Conservation (phyloP, 192 early-diverging fungal genomes). For the Diversispora epigaea region DNA sequence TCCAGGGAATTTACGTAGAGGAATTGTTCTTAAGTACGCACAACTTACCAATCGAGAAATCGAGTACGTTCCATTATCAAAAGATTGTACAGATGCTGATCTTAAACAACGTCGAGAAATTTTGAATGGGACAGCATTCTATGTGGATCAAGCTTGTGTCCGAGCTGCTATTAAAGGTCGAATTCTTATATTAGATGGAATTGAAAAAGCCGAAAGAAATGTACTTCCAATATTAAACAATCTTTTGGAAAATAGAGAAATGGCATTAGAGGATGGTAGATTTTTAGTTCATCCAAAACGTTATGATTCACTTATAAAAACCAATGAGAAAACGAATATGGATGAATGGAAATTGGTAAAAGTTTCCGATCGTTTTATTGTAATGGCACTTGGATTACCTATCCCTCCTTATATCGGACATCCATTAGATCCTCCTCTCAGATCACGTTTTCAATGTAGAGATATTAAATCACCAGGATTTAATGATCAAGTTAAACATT, state of each 20-base stretch:
- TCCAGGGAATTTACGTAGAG: constrained; percentile 66
- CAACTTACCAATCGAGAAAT: constrained; percentile 61
- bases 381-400: constrained; percentile 76
- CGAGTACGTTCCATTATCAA: constrained; percentile 72
- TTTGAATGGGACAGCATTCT: constrained; percentile 56
- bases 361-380: constrained; percentile 65
- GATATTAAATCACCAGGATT: constrained; percentile 59
- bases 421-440: constrained; percentile 76
- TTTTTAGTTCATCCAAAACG: constrained; percentile 71
- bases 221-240: constrained; percentile 85
- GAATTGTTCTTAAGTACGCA: constrained; percentile 69
- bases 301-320: constrained; percentile 59
- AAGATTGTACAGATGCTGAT: constrained; percentile 76
- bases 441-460: constrained; percentile 75
- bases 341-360: constrained; percentile 64
- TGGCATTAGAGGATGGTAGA: constrained; percentile 78
- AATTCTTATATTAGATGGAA: constrained; percentile 63
- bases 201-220: constrained; percentile 83
- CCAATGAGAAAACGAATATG: constrained; percentile 48
- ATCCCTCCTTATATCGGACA: constrained; percentile 67
- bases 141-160: constrained; percentile 62
- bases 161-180: constrained; percentile 61
- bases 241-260: constrained; percentile 82
- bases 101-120: constrained; percentile 82
- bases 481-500: constrained; percentile 52